Base-by-base conservation (phyloP, 495 filamentous ascomycete genomes). In the Cairneyella variabilis region DNA sequence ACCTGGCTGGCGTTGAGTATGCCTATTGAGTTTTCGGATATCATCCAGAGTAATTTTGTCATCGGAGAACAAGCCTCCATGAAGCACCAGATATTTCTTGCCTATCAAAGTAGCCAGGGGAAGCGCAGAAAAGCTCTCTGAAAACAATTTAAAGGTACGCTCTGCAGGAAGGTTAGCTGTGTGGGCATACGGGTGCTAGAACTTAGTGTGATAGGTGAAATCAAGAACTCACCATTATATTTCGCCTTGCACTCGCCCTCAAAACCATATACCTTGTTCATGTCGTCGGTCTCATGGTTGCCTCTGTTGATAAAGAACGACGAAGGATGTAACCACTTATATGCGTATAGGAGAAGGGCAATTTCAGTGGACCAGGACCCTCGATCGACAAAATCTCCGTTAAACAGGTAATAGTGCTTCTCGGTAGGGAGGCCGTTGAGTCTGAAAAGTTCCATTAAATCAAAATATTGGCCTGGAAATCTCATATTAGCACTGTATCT, bases 221-320 rank as follows among this genome's bases (percentile, higher is more conserved):
- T 32, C 14, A 20, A 30, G 21, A 17, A 25, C 50, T 23, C 53
- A 59, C 60, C 93, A 69, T 85, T 95, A 70, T 99, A 99, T 71
- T 99, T 99, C 53, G 89, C 89, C 66, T 89, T 90, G 72, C 95
- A 97, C 65, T 99, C 93, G 63, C 95, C 93, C 66, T 97, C 93
- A 63, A 99, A 99, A 44, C 93, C 93, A 64, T 99, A 97, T 22
- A 93, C 91, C 66, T 89, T 83, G 75, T 99, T 99, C 93, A 99
- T 99, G 68, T 97, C 93, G 67, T 99, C 93, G 53, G 93, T 97
- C 72, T 99, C 93, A 74, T 99, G 93, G 71, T 99, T 99, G 56
- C 93, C 93, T 45, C 93, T 85, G 77, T 99, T 99, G 54, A 99
- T 75, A 83, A 95, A 99, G 71, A 99, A 89, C 34, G 75, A 79